Evolutionary conservation across 176 grass and related monocot species (phyloP).

Genomic region (Carex cristatella): DNA sequence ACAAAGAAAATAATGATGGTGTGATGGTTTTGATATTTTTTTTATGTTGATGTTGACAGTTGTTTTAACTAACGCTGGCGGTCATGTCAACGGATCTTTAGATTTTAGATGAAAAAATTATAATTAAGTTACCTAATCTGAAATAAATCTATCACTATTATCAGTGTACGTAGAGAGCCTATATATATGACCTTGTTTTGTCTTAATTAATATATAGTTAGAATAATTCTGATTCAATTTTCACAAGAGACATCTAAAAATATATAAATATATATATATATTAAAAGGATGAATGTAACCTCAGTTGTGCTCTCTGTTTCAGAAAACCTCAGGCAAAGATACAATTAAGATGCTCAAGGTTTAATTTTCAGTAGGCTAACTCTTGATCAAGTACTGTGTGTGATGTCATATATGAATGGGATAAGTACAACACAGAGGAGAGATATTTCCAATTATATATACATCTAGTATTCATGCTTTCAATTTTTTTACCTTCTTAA

Average conservation of each 20-base stretch:
- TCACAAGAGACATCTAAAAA: too few relatives aligned
- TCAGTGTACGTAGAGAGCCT: too few relatives aligned
- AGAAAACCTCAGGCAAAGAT: not conserved
- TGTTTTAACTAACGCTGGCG: not conserved
- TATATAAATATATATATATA: too few relatives aligned
- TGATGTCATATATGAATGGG: not conserved
- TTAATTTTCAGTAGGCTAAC: not conserved
- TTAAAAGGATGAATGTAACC: not conserved
- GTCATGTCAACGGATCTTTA: not conserved
- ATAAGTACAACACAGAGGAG: not conserved
- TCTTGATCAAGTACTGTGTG: not conserved
- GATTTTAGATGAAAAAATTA: not conserved
- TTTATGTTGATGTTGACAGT: not conserved
- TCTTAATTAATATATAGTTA: too few relatives aligned
- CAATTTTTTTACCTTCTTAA: not conserved
- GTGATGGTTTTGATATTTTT: not conserved
- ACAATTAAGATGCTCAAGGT: not conserved
- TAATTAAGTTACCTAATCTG: not conserved
- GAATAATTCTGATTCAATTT: too few relatives aligned
- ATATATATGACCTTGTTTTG: too few relatives aligned
- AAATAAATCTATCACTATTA: too few relatives aligned
- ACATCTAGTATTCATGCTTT: not conserved
- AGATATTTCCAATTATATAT: not conserved
- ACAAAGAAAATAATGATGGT: not conserved
- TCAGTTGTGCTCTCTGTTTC: not conserved